Percentiles rank a stretch among this genome's conserved stretches.
Conservation (phyloP, 129 eudicot species). For the Flaveria sonorensis region DNA sequence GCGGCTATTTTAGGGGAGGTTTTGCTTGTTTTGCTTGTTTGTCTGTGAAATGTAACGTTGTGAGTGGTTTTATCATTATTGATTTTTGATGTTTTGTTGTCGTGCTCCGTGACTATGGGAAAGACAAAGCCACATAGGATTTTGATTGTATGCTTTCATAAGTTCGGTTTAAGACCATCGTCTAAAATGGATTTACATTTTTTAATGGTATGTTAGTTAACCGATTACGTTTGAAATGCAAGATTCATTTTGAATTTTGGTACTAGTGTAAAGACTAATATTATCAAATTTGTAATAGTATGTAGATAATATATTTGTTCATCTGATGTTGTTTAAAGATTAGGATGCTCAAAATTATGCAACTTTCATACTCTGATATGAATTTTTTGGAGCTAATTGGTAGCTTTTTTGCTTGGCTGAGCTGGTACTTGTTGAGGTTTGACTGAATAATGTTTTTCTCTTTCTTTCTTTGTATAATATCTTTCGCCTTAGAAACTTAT, state of each 20-base stretch:
- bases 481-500: not conserved
- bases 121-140: not conserved
- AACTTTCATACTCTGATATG: not conserved
- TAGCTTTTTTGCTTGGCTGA: constrained; percentile 13
- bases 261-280: constrained; percentile 14
- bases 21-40: constrained; percentile 2
- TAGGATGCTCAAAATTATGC: not conserved
- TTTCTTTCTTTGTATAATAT: not conserved
- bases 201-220: not conserved
- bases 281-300: constrained; percentile 3
- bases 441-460: not conserved
- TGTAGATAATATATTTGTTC: not conserved
- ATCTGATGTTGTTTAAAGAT: not conserved
- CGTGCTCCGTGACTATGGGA: constrained; percentile 9
- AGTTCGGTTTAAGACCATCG: constrained; percentile 2
- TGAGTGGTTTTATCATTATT: not conserved
- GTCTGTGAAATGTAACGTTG: constrained; percentile 13
- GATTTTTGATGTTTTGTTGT: constrained; percentile 15
- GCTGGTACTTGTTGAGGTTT: not conserved
- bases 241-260: constrained; percentile 6
- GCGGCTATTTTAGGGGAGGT: constrained; percentile 1
- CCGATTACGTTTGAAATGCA: constrained; percentile 1
- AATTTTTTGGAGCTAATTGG: not conserved
- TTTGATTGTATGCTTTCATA: constrained; percentile 9
- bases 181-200: not conserved